Conservation (phyloP, 225 moss, liverwort and hornwort species). For the Antitrichia curtipendula region DNA sequence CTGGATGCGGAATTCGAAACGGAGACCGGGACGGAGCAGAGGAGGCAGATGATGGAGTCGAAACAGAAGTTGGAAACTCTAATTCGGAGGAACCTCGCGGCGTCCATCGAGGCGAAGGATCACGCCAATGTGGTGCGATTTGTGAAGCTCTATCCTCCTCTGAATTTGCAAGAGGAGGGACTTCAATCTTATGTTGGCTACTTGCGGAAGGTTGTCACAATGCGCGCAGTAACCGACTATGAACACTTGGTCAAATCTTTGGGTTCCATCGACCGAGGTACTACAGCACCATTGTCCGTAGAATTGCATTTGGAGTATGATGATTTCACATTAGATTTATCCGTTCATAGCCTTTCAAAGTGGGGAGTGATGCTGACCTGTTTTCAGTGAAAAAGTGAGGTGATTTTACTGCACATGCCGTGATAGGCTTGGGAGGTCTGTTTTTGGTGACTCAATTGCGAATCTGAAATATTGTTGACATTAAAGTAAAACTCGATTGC, state of each 20-base stretch:
- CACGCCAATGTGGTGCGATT: conserved; percentile 73
- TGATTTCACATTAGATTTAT: background rate
- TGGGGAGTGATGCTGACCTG: background rate
- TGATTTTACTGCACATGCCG: background rate
- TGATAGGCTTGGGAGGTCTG: background rate
- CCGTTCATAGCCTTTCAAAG: background rate
- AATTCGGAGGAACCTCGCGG: conserved; percentile 56
- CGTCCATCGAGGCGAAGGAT: conserved; percentile 66
- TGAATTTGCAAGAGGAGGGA: conserved; percentile 81
- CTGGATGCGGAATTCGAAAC: conserved; percentile 55
- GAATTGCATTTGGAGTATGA: background rate
- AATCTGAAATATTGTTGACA: background rate
- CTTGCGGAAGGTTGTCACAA: conserved; percentile 62
- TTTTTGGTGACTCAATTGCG: background rate
- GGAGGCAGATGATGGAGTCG: conserved; percentile 56
- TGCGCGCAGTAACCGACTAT: conserved; percentile 52
- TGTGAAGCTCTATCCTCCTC: conserved; percentile 77
- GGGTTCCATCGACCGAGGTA: background rate
- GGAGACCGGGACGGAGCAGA: conserved; percentile 39
- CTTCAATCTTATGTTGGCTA: conserved; percentile 67
- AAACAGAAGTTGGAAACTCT: conserved; percentile 67
- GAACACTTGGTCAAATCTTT: conserved; percentile 46
- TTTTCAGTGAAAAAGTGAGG: background rate
- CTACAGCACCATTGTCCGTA: background rate
- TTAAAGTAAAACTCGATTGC: background rate